Percentiles rank a stretch among this genome's conserved stretches.
These are phyloP conservation scores for Rusavskia elegans DNA, from an alignment of 495 filamentous ascomycete species.

Conservation along the genomic window DNA sequence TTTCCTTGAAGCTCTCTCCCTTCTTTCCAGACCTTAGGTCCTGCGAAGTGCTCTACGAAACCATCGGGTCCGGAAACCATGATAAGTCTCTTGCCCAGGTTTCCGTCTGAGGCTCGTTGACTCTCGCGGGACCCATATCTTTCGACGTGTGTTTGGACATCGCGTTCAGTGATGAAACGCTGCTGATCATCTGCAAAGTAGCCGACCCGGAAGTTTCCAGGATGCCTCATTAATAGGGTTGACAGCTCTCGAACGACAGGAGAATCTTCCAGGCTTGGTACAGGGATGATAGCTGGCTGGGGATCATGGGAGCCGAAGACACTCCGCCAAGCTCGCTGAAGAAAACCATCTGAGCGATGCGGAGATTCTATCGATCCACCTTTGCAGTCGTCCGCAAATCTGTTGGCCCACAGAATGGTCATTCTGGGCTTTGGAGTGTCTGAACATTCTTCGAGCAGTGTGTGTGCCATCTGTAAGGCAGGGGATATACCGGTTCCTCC, in stretches of 20 bases:
- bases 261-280: slow-evolving; percentile 7
- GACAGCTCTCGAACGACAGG: slow-evolving; percentile 47
- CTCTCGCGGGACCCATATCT: slow-evolving; percentile 17
- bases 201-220: slow-evolving; percentile 39
- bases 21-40: slow-evolving; percentile 54
- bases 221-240: slow-evolving; percentile 36
- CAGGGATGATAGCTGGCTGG: not conserved
- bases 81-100: slow-evolving; percentile 38
- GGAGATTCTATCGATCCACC: slow-evolving; percentile 17
- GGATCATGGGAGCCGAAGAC: not conserved
- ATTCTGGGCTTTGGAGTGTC: slow-evolving; percentile 19
- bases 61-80: slow-evolving; percentile 81
- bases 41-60: slow-evolving; percentile 66
- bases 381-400: slow-evolving; percentile 39
- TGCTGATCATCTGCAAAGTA: slow-evolving; percentile 72
- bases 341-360: not conserved
- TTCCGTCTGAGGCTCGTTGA: slow-evolving; percentile 7
- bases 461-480: slow-evolving; percentile 61
- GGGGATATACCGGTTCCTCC: slow-evolving; percentile 91
- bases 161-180: slow-evolving; percentile 38
- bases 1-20: slow-evolving; percentile 60
- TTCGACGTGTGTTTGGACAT: slow-evolving; percentile 19
- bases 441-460: slow-evolving; percentile 26
- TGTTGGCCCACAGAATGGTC: slow-evolving; percentile 55
- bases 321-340: not conserved